Evolutionary conservation across 2,329 filamentous ascomycete species (phyloP), one percentile per base, ranked within the genome.

Genomic region (Aschersonia sp.): DNA sequence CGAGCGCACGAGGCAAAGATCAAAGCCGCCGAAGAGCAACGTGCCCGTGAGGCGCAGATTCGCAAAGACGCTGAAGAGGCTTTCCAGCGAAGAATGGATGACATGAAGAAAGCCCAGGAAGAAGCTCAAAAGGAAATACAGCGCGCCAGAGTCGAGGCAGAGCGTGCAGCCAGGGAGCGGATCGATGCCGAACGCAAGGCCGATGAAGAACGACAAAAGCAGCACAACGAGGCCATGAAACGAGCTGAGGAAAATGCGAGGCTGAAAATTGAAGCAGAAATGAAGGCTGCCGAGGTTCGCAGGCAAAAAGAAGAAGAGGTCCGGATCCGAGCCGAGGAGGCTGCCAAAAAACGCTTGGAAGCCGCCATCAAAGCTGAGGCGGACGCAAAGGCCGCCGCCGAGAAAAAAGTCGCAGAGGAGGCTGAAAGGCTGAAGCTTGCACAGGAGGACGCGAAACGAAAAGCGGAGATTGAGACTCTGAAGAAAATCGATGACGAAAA

Each of bases 71-170:
- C 72, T 6, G 71, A 75, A 45, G 63, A 68, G 8, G 64, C 66
- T 12, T 67, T 70, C 49, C 52, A 57, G 43, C 60, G 53, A 49
- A 64, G 63, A 53, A 64, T 69, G 62, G 68, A 70, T 46, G 66
- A 69, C 6, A 49, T 63, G 52, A 58, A 52, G 41, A 62, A 58
- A 49, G 68, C 68, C 1, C 61, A 72, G 40, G 73, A 72, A 46
- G 68, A 70, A 46, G 66, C 68, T 1, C 62, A 64, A 47, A 63
- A 65, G 50, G 69, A 75, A 49, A 67, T 76, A 5, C 71, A 73
- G 47, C 64, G 63, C 30, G 71, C 71, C 6, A 67, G 59, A 49
- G 59, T 55, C 14, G 71, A 74, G 35, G 71, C 71, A 2, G 70
- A 73, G 51, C 62, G 58, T 39, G 61, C 61, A 2, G 68, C 72